Percentiles rank a stretch among this genome's conserved stretches.
These are phyloP conservation scores for Ottelia alismoides DNA, from an alignment of 106 monocot genomes.

Conservation along the genomic window DNA sequence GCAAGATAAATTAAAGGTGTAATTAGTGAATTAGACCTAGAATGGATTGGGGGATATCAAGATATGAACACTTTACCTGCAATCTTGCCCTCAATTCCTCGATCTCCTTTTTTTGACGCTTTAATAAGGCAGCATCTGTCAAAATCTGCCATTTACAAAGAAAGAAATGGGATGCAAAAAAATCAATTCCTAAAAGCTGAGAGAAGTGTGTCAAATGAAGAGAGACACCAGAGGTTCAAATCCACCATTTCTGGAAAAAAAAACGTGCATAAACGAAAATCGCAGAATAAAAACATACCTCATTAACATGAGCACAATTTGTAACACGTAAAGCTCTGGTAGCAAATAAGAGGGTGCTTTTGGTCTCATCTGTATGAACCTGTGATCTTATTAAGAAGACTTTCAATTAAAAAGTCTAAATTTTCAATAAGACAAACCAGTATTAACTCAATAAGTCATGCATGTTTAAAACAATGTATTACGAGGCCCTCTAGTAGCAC, in stretches of 20 bases:
- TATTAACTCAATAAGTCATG: too few relatives aligned
- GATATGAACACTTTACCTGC: conserved; percentile 17
- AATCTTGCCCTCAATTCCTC: conserved; percentile 90
- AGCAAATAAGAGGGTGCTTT: conserved; percentile 90
- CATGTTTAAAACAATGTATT: too few relatives aligned
- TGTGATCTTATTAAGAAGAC: conserved; percentile 10
- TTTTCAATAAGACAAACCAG: too few relatives aligned
- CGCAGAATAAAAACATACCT: conserved; percentile 32
- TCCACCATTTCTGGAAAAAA: too few relatives aligned
- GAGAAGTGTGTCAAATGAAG: too few relatives aligned
- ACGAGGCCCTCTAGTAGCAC: too few relatives aligned
- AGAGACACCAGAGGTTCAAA: too few relatives aligned
- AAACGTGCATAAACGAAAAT: too few relatives aligned
- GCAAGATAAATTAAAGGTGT: conserved; percentile 9
- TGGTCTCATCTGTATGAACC: conserved; percentile 94
- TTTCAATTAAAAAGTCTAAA: too few relatives aligned
- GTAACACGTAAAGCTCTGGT: conserved; percentile 81
- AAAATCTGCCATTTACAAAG: conserved; percentile 44
- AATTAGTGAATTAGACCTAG: too few relatives aligned
- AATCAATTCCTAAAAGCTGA: too few relatives aligned
- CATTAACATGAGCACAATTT: conserved; percentile 87
- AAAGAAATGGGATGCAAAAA: too few relatives aligned
- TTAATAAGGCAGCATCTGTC: conserved; percentile 91
- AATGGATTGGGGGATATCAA: neutral
- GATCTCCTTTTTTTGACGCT: conserved; percentile 86